These are phyloP conservation scores for Mycothermus thermophilus DNA, from an alignment of 495 filamentous ascomycete species.

Conservation along the genomic window DNA sequence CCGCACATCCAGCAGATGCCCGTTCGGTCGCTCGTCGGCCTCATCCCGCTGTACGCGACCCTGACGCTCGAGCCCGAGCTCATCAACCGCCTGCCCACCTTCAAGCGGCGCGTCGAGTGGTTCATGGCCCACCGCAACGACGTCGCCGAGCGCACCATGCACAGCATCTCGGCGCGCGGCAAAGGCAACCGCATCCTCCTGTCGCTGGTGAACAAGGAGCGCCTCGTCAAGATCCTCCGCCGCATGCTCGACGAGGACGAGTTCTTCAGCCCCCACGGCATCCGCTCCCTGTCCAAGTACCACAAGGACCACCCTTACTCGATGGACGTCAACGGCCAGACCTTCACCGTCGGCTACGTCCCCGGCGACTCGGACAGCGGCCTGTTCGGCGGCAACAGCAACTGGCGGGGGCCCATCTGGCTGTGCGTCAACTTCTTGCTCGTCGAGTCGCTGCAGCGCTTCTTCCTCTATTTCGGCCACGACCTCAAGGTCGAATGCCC, in stretches of 20 bases:
- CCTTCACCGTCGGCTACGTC: slow-evolving; percentile 78
- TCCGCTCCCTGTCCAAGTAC: slow-evolving; percentile 84
- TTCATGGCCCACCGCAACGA: slow-evolving; percentile 77
- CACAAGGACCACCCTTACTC: slow-evolving; percentile 82
- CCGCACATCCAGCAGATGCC: slow-evolving; percentile 87
- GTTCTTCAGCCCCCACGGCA: slow-evolving; percentile 80
- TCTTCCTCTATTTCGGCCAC: slow-evolving; percentile 91
- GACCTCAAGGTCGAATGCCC: slow-evolving; percentile 83
- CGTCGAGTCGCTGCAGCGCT: slow-evolving; percentile 79
- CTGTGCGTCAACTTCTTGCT: slow-evolving; percentile 91
- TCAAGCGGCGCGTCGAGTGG: slow-evolving; percentile 87
- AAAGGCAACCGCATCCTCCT: slow-evolving; percentile 78
- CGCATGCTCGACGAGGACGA: slow-evolving; percentile 91
- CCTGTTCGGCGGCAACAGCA: slow-evolving; percentile 92
- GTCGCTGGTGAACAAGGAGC: slow-evolving; percentile 77
- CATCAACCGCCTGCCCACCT: slow-evolving; percentile 81
- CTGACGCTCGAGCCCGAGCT: slow-evolving; percentile 85
- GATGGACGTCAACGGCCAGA: slow-evolving; percentile 91
- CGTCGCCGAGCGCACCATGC: slow-evolving; percentile 80
- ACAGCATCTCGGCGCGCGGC: slow-evolving; percentile 74
- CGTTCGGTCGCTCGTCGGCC: slow-evolving; percentile 76
- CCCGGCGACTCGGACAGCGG: slow-evolving; percentile 88
- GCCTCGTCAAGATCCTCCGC: slow-evolving; percentile 69
- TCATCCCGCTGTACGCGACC: slow-evolving; percentile 87
- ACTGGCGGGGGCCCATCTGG: slow-evolving; percentile 93